Conservation (phyloP, 2,329 filamentous ascomycete species). For the Ascochyta clinopodiicola region DNA sequence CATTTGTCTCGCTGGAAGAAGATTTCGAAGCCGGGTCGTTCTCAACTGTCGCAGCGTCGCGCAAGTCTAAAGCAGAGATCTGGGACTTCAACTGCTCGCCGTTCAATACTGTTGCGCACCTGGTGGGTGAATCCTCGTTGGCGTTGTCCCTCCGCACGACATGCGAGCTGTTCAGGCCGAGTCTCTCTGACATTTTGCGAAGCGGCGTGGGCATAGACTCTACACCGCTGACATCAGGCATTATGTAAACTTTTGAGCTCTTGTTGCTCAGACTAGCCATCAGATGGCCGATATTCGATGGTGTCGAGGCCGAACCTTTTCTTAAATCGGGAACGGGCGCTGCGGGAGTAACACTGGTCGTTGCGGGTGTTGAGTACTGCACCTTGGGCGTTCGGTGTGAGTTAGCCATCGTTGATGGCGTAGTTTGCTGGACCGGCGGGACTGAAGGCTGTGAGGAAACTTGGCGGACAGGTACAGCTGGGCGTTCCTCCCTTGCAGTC, state of each 20-base stretch:
- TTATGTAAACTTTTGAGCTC: not conserved
- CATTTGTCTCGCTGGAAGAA: not conserved
- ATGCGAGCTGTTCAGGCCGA: conserved; percentile 13
- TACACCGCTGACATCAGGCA: not conserved
- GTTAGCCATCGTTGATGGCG: not conserved
- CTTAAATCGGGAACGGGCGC: not conserved
- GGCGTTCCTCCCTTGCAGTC: not conserved
- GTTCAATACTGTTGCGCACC: not conserved
- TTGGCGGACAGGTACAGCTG: not conserved
- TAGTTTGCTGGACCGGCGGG: not conserved
- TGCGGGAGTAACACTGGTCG: not conserved
- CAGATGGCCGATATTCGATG: conserved; percentile 23
- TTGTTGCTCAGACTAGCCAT: conserved; percentile 19
- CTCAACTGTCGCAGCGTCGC: not conserved
- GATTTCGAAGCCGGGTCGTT: not conserved
- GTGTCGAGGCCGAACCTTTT: not conserved
- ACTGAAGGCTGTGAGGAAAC: not conserved
- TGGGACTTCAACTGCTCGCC: not conserved
- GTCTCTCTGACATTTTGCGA: conserved; percentile 22
- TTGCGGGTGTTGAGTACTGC: not conserved
- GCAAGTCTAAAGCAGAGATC: not conserved
- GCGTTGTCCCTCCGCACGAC: not conserved
- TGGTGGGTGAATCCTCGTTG: not conserved
- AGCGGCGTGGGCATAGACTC: conserved; percentile 26
- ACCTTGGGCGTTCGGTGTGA: not conserved